Base-by-base conservation (phyloP, 768 basidiomycete genomes). In the Leucogyrophana mollusca region DNA sequence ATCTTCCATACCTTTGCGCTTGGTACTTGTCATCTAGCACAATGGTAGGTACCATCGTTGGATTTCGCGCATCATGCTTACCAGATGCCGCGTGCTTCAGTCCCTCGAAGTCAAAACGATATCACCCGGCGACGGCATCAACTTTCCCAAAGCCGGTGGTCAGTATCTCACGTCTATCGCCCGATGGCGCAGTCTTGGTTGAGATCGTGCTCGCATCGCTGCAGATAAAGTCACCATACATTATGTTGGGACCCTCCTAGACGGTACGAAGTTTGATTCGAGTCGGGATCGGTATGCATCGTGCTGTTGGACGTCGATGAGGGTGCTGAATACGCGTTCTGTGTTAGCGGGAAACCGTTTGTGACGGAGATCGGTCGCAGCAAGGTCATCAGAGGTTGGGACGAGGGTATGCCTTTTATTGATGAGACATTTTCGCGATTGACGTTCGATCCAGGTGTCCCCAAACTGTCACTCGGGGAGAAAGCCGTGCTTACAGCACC, bases 321-420 rank as follows among this genome's bases (percentile, higher is more conserved):
- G 38, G 14, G 22, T 18, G 9, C 34, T 54, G 45, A 55, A 47
- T 47, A 46, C 47, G 37, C 2, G 18, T 49, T 44, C 47, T 25
- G 39, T 20, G n/a, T 10, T 62, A 89, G 90, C 32, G 70, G 72
- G 0, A 3, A 3, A 0, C 78, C 88, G 1, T 92, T 93, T 62
- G 56, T 66, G 51, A 89, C 87, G 3, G 59, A 78, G 60, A 91
- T 92, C 52, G 89, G 91, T 36, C 71, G 81, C 16, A 87, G 88
- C 7, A 82, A 84, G 59, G 91, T 94, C 38, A 93, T 94, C 69
- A 85, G 75, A 59, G 89, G 91, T 23, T 94, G 90, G 92, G 91
- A 93, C 58, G 88, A 92, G 64, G 91, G 92, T 85, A 53, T 56
- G 76, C 67, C 40, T 46, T 18, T 18, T n/a, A 21, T 40, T 21